phyloP scores from a whole-genome alignment of 306 rosid genomes.

The Cicer pinnatifidum region DNA sequence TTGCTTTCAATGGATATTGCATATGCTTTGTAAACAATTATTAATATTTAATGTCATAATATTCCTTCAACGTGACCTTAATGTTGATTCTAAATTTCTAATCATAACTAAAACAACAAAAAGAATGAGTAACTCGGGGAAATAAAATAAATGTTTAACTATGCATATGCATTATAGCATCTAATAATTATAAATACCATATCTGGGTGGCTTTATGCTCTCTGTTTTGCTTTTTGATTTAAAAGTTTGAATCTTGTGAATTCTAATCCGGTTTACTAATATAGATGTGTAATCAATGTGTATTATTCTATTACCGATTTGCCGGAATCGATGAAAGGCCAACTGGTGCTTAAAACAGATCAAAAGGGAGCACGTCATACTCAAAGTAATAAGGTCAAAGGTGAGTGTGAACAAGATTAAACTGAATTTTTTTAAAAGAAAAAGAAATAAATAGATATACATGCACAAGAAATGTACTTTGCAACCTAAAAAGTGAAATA shows the following conservation, averaged over 20 bases:
- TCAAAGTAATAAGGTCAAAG: conserved; percentile 23
- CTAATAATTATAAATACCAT: conserved; percentile 11
- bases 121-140: conserved; percentile 10
- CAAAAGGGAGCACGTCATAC: conserved; percentile 12
- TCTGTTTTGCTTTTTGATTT: conserved; percentile 19
- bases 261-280: conserved; percentile 13
- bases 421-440: background rate
- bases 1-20: conserved; percentile 31
- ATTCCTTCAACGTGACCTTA: conserved; percentile 24
- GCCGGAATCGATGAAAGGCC: background rate
- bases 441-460: conserved; percentile 29
- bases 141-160: conserved; percentile 16
- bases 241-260: background rate
- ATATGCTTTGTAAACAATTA: conserved; percentile 23
- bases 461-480: conserved; percentile 20
- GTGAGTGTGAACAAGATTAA: conserved; percentile 9
- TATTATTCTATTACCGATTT: conserved; percentile 7
- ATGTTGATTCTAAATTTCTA: conserved; percentile 32
- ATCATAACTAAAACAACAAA: conserved; percentile 31
- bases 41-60: conserved; percentile 3
- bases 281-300: background rate
- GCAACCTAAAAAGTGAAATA: background rate
- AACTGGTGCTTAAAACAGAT: conserved; percentile 33
- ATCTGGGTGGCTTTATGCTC: background rate
- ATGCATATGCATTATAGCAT: conserved; percentile 6